Conservation (phyloP, 768 basidiomycete genomes). For the Neoboletus magnificus region DNA sequence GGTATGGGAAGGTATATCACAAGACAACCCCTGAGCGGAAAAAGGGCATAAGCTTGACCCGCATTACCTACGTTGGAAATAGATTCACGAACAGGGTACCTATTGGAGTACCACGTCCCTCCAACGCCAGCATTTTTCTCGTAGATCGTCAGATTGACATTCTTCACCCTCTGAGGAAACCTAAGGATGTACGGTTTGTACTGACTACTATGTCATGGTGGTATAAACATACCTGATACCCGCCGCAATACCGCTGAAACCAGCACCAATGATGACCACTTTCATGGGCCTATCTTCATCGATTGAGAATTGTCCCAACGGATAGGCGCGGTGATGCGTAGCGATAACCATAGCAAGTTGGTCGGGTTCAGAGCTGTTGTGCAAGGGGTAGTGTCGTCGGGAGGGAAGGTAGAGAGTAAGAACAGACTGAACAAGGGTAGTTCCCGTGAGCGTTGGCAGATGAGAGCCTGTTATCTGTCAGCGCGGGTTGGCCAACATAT, state of each 20-base stretch:
- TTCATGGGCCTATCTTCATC: constrained; percentile 54
- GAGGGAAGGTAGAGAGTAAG: not conserved
- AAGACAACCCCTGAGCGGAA: constrained; percentile 46
- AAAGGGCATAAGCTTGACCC: not conserved
- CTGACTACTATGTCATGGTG: not conserved
- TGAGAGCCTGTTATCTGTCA: not conserved
- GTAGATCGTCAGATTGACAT: constrained; percentile 54
- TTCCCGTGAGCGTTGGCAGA: not conserved
- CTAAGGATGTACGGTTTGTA: constrained; percentile 24
- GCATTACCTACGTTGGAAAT: not conserved
- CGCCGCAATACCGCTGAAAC: constrained; percentile 57
- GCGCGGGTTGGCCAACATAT: not conserved
- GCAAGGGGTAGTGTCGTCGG: not conserved
- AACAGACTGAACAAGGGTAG: not conserved
- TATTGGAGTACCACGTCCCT: constrained; percentile 59
- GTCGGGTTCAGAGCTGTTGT: not conserved
- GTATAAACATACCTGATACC: constrained; percentile 44
- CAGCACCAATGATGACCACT: constrained; percentile 56
- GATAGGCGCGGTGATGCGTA: constrained; percentile 2
- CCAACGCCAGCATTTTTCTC: constrained; percentile 59
- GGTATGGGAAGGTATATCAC: constrained; percentile 57
- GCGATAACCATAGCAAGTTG: not conserved
- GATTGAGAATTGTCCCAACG: constrained; percentile 44
- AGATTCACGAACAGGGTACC: constrained; percentile 43
- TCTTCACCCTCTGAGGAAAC: constrained; percentile 50